Evolutionary conservation across 495 filamentous ascomycete species (phyloP), one percentile per base, ranked within the genome.

Genomic region (Talaromyces liani): DNA sequence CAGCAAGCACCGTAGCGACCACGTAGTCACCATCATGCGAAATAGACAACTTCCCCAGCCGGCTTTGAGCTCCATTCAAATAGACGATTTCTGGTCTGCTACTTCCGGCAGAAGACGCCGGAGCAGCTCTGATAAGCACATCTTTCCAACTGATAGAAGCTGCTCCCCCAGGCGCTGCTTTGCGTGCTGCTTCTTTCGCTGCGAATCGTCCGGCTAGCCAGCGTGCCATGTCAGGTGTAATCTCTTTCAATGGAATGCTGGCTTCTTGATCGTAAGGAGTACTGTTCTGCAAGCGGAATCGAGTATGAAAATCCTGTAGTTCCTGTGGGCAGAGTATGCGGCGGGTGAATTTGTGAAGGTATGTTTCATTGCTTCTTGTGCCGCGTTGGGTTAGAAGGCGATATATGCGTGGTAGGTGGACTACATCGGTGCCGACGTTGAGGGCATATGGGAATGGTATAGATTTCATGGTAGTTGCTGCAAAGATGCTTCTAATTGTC

Each of bases 21-120:
- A 84, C 82, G 70, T 86, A 86, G 56, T 82, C 82, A 51, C 82
- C 82, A 75, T 86, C 84, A 75, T 87, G 83, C 53, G 82, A 83
- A 64, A 87, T 84, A 31, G 81, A 81, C 64, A 83, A 64, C 65
- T 64, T 71, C 18, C 72, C 79, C 25, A 76, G 45, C 49, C 70
- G 67, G 34, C 71, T 74, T 56, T 27, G 56, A n/a, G 33, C 64
- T n/a, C 16, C 54, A 45, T 68, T 71, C 65, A 76, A 64, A 68
- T 73, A 79, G 4, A 80, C 72, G 60, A 80, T 68, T 67, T 77
- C 75, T 57, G 74, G 81, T 65, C 70, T 67, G 4, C 74, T 69
- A 66, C 67, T 72, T 20, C 16, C 62, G 60, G 62, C 70, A 63
- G 25, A 18, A 33, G n/a, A 56, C 41, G 16, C 24, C 24, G 24